Evolutionary conservation across 2,329 filamentous ascomycete genomes (phyloP).

Genomic region (Claviceps africana): DNA sequence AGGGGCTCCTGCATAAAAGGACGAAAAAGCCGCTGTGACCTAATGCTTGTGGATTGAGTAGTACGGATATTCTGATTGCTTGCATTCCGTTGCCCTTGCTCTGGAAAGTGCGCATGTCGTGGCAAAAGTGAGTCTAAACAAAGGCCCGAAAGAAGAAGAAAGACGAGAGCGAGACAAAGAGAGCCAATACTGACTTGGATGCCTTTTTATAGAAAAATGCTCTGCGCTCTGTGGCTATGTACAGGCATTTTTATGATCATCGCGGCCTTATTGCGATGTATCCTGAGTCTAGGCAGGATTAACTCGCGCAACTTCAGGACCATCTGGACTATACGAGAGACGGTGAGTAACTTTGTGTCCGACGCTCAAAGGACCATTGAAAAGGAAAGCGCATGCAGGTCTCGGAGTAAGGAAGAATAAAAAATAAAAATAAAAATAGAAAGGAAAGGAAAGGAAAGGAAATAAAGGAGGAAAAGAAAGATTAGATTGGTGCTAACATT

Average conservation of each 20-base stretch:
- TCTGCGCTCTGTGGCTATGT: slow-evolving; percentile 25
- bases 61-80: slow-evolving; percentile 25
- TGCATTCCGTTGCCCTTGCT: slow-evolving; percentile 26
- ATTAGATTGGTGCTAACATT: not conserved
- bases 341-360: slow-evolving; percentile 13
- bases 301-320: slow-evolving; percentile 24
- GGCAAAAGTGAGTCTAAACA: not conserved
- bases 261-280: slow-evolving; percentile 26
- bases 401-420: not conserved
- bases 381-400: not conserved
- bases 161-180: not conserved
- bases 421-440: not conserved
- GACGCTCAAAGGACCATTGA: too few species aligned
- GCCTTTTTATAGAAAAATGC: slow-evolving; percentile 15
- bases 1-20: not conserved
- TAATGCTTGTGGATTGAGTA: slow-evolving; percentile 7
- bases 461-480: too few species aligned
- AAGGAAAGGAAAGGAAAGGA: too few species aligned
- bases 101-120: slow-evolving; percentile 23
- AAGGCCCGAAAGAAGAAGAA: not conserved
- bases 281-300: slow-evolving; percentile 22
- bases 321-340: slow-evolving; percentile 18
- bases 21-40: not conserved
- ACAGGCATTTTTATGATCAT: slow-evolving; percentile 26
- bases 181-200: not conserved